These are phyloP conservation scores for Botrytis paeoniae DNA, from an alignment of 2,329 filamentous ascomycete species.

Conservation along the genomic window DNA sequence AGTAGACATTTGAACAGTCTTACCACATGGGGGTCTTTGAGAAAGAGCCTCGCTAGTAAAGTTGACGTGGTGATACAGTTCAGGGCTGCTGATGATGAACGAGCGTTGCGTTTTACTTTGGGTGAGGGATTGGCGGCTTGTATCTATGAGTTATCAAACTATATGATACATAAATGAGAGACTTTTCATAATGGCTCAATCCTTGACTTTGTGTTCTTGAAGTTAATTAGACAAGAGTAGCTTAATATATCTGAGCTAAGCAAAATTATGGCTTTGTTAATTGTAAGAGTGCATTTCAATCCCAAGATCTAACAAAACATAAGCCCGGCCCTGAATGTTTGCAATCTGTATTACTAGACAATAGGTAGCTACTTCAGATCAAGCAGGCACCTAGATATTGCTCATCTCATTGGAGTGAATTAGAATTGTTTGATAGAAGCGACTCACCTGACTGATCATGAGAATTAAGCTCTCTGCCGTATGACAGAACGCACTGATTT, in stretches of 20 bases:
- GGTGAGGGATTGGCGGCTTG: fast-evolving
- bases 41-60: not conserved
- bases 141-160: not conserved
- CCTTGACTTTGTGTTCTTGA: not conserved
- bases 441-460: not conserved
- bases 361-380: not conserved
- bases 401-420: not conserved
- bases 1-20: not conserved
- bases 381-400: not conserved
- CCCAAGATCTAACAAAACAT: not conserved
- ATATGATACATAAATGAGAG: not conserved
- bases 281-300: not conserved
- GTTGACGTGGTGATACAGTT: not conserved
- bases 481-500: not conserved
- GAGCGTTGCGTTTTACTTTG: not conserved
- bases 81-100: not conserved
- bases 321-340: too few relatives aligned
- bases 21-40: not conserved
- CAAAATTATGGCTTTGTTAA: not conserved
- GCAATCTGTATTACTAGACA: too few relatives aligned
- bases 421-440: not conserved
- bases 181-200: not conserved
- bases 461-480: not conserved
- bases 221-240: not conserved
- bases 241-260: too few relatives aligned